Evolutionary conservation across 2,329 filamentous ascomycete genomes (phyloP).

Genomic region (Diplodia sapinea): DNA sequence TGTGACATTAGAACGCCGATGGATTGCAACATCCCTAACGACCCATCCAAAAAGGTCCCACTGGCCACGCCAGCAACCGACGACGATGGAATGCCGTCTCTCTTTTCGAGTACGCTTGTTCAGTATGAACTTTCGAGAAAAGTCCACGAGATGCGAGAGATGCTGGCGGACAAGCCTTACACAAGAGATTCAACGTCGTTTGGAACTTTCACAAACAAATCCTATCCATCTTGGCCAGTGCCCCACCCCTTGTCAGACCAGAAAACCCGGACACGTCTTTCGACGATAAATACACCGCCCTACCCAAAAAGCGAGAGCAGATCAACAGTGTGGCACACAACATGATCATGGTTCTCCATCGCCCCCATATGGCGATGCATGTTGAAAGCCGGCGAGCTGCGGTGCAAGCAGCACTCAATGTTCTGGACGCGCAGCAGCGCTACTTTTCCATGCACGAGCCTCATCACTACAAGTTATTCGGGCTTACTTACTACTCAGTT

Average conservation of each 20-base stretch:
- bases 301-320: constrained; percentile 8
- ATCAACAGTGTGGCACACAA: constrained; percentile 6
- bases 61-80: background rate
- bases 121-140: constrained; percentile 16
- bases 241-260: background rate
- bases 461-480: constrained; percentile 13
- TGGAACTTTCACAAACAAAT: constrained; percentile 19
- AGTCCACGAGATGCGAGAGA: constrained; percentile 17
- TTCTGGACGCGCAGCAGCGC: constrained; percentile 8
- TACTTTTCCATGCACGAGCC: background rate
- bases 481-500: constrained; percentile 2
- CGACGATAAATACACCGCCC: background rate
- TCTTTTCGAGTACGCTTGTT: background rate
- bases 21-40: constrained; percentile 12
- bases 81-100: background rate
- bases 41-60: constrained; percentile 7
- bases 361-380: constrained; percentile 10
- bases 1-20: constrained; percentile 18
- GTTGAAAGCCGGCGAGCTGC: constrained; percentile 16
- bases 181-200: constrained; percentile 1
- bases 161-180: constrained; percentile 11
- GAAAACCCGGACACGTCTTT: constrained; percentile 6
- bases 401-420: constrained; percentile 10
- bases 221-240: background rate
- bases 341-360: constrained; percentile 19